Conservation (phyloP, 352 stramenopile genomes). For the Pythium volutum region DNA sequence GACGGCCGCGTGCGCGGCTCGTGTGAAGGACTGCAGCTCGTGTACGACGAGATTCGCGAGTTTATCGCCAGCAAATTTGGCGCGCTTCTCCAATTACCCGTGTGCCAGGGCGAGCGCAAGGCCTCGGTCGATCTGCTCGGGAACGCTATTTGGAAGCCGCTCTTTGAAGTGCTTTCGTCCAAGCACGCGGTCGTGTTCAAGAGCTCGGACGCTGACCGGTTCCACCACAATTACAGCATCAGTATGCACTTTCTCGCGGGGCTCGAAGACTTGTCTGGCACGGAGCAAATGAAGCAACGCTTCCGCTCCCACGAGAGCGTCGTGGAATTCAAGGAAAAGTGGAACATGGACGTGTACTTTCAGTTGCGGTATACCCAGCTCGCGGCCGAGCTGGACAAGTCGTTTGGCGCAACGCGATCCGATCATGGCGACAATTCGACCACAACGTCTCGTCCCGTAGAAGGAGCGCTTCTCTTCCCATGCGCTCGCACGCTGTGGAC, state of each 20-base stretch:
- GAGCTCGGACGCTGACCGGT: constrained; percentile 66
- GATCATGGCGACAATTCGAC: constrained; percentile 22
- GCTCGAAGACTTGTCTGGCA: constrained; percentile 64
- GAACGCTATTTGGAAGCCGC: constrained; percentile 79
- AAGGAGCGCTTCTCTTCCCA: constrained; percentile 39
- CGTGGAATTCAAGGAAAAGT: constrained; percentile 82
- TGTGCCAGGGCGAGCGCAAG: constrained; percentile 68
- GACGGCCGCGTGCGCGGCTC: constrained; percentile 70
- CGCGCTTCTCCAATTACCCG: constrained; percentile 46
- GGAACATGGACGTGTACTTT: constrained; percentile 89
- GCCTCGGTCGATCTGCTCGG: constrained; percentile 75
- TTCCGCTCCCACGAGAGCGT: constrained; percentile 74
- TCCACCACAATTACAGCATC: constrained; percentile 79
- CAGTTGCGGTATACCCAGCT: constrained; percentile 68
- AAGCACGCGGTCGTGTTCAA: constrained; percentile 85
- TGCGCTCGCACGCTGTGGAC: constrained; percentile 51
- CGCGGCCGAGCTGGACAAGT: constrained; percentile 41
- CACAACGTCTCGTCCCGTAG: neutral
- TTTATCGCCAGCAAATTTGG: constrained; percentile 75
- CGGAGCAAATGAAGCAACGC: constrained; percentile 47
- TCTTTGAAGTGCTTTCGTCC: constrained; percentile 56
- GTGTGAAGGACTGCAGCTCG: constrained; percentile 65
- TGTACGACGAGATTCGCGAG: constrained; percentile 71
- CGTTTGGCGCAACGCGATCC: constrained; percentile 31
- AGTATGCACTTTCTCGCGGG: constrained; percentile 67